Base-by-base conservation (phyloP, 768 basidiomycete genomes). In the Hygrocybe coccinea region DNA sequence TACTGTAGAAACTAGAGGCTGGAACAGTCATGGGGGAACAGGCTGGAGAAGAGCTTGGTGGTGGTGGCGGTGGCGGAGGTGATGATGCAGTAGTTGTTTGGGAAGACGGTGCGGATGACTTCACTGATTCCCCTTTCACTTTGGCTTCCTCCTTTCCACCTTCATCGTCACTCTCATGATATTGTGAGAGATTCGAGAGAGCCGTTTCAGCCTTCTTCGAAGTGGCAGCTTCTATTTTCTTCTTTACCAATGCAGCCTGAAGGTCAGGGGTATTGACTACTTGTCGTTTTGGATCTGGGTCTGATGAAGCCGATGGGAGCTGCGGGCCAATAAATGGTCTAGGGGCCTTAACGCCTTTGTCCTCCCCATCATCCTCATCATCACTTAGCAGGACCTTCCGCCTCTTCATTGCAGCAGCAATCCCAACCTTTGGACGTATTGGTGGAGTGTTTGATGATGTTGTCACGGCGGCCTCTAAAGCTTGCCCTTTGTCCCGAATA, bases 401-500 rank as follows among this genome's bases (percentile, higher is more conserved):
- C 58, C 77, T 85, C 76, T 71, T 81, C 75, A 74, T 79, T 61
- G 75, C 76, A 5, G 79, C 74, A 1, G 77, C 72, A 46, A 87
- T 62, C 8, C 72, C 73, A 24, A 64, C 70, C 62, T 71, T 79
- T 22, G 22, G 35, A 5, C 65, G 53, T 24, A 57, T 35, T 24
- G 67, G 54, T 12, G 62, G 59, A 12, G 54, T 60, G 52, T 56
- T 65, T 19, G 59, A 61, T 25, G 70, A 62, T 56, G 57, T 25
- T 10, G 54, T 38, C 55, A 89, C 72, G 5, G 81, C 85, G 15
- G 84, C 82, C 61, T 87, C 82, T 46, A 91, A 72, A 4, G 77
- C 80, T 63, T 90, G 85, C 6, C 90, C 91, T 68, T 83, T 87
- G 55, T 86, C 84, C 50, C 84, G 83, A 43, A 92, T 80, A 69